Evolutionary conservation across 306 rosid species (phyloP), one percentile per base, ranked within the genome.

Genomic region (Prunus padus): DNA sequence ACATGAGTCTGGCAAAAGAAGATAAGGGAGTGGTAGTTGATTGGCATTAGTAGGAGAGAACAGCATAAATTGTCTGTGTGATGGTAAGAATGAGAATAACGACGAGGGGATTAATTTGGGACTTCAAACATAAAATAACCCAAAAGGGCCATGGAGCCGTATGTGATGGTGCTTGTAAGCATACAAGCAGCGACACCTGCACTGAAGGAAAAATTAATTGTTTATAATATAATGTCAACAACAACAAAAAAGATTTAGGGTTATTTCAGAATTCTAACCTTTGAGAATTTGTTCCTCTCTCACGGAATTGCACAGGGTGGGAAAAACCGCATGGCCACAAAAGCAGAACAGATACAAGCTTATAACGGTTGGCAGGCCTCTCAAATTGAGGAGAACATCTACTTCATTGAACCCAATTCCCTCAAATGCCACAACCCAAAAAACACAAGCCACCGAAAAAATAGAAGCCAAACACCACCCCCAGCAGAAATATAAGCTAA

Each of bases 51-150:
- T n/a, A n/a, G n/a, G n/a, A n/a, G n/a, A n/a, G n/a, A n/a, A n/a
- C n/a, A n/a, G n/a, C n/a, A n/a, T n/a, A n/a, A n/a, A n/a, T n/a
- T n/a, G n/a, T n/a, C n/a, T n/a, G n/a, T n/a, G n/a, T n/a, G n/a
- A n/a, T n/a, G n/a, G n/a, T n/a, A n/a, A n/a, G n/a, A n/a, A n/a
- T n/a, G n/a, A n/a, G n/a, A n/a, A n/a, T n/a, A n/a, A n/a, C n/a
- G n/a, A n/a, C n/a, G 1, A 88, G 82, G 18, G 97, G 96, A 33
- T 80, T 88, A n/a, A 90, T 83, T 76, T 90, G 96, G 25, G 96
- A 88, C 46, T 76, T 83, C 19, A 72, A 79, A 92, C 93, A 90
- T 92, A 49, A 31, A 14, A 79, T 92, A 90, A 20, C 97, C 97
- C 62, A 84, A 31, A 2, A 86, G 23, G 4, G 76, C 92, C 78